Conservation (phyloP, 2,329 filamentous ascomycete genomes). For the Alternaria sp. region DNA sequence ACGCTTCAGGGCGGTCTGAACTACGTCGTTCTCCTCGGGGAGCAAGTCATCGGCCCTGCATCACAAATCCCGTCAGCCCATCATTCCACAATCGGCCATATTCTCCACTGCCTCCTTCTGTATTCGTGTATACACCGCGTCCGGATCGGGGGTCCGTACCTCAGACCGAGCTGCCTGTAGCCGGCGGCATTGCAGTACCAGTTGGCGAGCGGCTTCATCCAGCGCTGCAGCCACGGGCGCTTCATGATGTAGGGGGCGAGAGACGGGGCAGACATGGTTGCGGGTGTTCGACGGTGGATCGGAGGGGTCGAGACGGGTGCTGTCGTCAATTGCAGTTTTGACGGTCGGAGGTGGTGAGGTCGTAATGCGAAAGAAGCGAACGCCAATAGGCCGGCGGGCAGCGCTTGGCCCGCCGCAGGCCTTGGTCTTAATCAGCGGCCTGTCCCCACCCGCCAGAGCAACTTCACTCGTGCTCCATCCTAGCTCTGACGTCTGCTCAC, state of each 20-base stretch:
- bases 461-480: slow-evolving; percentile 20
- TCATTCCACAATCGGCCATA: slow-evolving; percentile 16
- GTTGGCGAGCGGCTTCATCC: slow-evolving; percentile 80
- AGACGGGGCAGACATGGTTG: slow-evolving; percentile 71
- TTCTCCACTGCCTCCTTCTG: not conserved
- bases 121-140: not conserved
- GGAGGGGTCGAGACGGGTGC: slow-evolving; percentile 30
- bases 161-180: slow-evolving; percentile 91
- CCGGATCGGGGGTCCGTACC: slow-evolving; percentile 61
- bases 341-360: slow-evolving; percentile 22
- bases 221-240: slow-evolving; percentile 82
- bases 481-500: slow-evolving; percentile 22
- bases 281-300: slow-evolving; percentile 26
- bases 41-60: slow-evolving; percentile 91
- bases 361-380: slow-evolving; percentile 27
- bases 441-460: slow-evolving; percentile 14
- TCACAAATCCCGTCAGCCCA: slow-evolving; percentile 39
- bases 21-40: slow-evolving; percentile 86
- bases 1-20: slow-evolving; percentile 88
- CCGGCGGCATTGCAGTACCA: slow-evolving; percentile 91
- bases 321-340: slow-evolving; percentile 36
- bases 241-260: slow-evolving; percentile 78
- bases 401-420: slow-evolving; percentile 15
- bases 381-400: slow-evolving; percentile 27
- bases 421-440: slow-evolving; percentile 15